Evolutionary conservation across 495 filamentous ascomycete species (phyloP).

Genomic region (Geopyxis carbonaria): DNA sequence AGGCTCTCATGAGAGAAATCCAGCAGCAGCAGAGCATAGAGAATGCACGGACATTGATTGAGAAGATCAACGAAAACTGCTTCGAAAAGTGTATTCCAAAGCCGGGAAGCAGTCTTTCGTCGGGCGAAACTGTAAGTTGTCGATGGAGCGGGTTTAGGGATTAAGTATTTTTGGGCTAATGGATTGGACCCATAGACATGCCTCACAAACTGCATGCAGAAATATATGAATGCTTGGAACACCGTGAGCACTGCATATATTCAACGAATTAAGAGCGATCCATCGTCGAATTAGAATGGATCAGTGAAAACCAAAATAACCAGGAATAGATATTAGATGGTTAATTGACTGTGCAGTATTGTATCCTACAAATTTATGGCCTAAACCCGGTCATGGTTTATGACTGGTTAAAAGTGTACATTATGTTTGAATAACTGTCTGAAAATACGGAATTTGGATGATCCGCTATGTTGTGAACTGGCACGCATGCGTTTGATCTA

Average conservation of each 20-base stretch:
- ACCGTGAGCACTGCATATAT: constrained; percentile 55
- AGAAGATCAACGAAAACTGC: constrained; percentile 93
- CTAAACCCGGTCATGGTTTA: too few species aligned
- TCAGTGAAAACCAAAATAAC: too few species aligned
- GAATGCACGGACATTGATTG: constrained; percentile 24
- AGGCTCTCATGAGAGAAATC: constrained; percentile 8
- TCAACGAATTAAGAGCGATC: constrained; percentile 48
- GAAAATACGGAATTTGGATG: too few species aligned
- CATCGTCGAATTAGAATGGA: constrained; percentile 28
- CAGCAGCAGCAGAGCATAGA: constrained; percentile 23
- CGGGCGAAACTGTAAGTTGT: constrained; percentile 36
- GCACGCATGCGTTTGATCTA: too few species aligned
- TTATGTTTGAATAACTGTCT: too few species aligned
- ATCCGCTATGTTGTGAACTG: too few species aligned
- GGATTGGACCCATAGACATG: constrained; percentile 39
- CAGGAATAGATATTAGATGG: too few species aligned
- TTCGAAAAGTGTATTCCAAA: constrained; percentile 84
- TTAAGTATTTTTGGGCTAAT: neutral
- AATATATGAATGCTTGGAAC: constrained; percentile 94
- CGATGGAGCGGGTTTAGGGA: neutral
- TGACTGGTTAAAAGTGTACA: too few species aligned
- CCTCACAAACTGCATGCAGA: constrained; percentile 82
- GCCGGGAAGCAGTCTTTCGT: constrained; percentile 59
- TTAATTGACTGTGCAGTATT: too few species aligned
- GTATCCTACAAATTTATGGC: too few species aligned